Evolutionary conservation across 2,329 filamentous ascomycete genomes (phyloP).

Genomic region (Fusarium pseudocircinatum): DNA sequence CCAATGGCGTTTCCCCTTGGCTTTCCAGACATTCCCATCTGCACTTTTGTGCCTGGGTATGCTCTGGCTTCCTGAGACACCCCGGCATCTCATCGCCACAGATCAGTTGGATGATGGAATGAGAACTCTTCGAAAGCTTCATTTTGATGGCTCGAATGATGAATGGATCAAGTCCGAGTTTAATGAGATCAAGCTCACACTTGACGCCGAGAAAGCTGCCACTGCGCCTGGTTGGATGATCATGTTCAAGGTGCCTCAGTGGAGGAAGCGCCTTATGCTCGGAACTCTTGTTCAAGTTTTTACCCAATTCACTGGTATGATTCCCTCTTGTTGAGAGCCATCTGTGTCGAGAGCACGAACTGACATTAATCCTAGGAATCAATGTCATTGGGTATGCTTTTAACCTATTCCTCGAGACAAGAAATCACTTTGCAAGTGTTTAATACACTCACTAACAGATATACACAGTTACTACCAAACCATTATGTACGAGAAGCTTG

Average conservation of each 20-base stretch:
- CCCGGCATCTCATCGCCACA: constrained; percentile 46
- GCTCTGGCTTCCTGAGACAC: constrained; percentile 41
- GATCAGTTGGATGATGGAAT: constrained; percentile 54
- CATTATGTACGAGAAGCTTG: constrained; percentile 61
- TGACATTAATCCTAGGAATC: constrained; percentile 46
- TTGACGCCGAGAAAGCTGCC: constrained; percentile 49
- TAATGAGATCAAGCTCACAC: constrained; percentile 65
- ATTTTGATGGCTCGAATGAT: constrained; percentile 62
- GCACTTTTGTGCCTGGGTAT: constrained; percentile 35
- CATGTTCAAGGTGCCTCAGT: constrained; percentile 65
- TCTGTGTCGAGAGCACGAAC: neutral
- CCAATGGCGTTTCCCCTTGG: constrained; percentile 46
- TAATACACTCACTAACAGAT: neutral
- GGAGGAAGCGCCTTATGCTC: constrained; percentile 66
- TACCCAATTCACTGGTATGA: constrained; percentile 58
- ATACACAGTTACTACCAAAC: constrained; percentile 56
- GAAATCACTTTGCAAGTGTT: neutral
- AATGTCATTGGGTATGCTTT: constrained; percentile 59
- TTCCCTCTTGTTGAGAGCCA: neutral
- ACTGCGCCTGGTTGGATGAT: constrained; percentile 57
- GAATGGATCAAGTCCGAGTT: constrained; percentile 66
- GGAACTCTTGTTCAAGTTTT: constrained; percentile 69
- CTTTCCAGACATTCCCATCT: constrained; percentile 38
- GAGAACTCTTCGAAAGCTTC: constrained; percentile 56
- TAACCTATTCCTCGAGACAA: neutral